Conservation (phyloP, 2,329 filamentous ascomycete genomes). For the Claviceps sp. region DNA sequence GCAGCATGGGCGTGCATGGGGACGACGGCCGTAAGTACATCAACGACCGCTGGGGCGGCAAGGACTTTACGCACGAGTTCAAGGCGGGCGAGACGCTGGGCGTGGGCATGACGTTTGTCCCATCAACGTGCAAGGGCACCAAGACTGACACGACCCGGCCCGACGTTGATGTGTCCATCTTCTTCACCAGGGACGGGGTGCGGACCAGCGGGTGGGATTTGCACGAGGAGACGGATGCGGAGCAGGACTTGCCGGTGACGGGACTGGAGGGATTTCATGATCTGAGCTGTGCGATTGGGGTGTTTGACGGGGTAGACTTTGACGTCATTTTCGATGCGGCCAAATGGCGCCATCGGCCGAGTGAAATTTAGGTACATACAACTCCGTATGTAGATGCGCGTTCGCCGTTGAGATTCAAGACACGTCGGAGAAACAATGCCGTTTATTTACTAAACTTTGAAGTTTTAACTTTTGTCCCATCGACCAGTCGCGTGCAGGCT, state of each 20-base stretch:
- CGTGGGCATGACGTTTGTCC: slow-evolving; percentile 52
- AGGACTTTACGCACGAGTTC: slow-evolving; percentile 53
- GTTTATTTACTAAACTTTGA: too few relatives aligned
- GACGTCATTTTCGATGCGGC: slow-evolving; percentile 50
- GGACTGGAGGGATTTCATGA: slow-evolving; percentile 62
- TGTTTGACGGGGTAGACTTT: slow-evolving; percentile 54
- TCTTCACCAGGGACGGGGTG: slow-evolving; percentile 56
- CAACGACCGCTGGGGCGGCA: slow-evolving; percentile 62
- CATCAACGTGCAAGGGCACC: slow-evolving; percentile 9
- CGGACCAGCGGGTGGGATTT: slow-evolving; percentile 53
- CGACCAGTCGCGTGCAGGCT: too few relatives aligned
- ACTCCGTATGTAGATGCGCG: too few relatives aligned
- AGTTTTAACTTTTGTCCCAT: too few relatives aligned
- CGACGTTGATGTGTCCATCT: slow-evolving; percentile 26
- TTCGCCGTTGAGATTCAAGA: too few relatives aligned
- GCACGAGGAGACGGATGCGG: slow-evolving; percentile 57
- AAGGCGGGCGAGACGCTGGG: slow-evolving; percentile 53
- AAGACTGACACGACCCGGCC: slow-evolving; percentile 11
- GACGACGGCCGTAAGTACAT: slow-evolving; percentile 68
- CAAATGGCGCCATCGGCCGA: slow-evolving; percentile 40
- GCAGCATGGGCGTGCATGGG: slow-evolving; percentile 60
- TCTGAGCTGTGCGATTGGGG: slow-evolving; percentile 55
- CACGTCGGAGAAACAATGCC: too few relatives aligned
- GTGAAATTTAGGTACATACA: neutral
- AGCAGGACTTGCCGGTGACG: slow-evolving; percentile 45